Evolutionary conservation across 192 early-diverging fungal species (phyloP), one percentile per base, ranked within the genome.

Genomic region (Mortierella antarctica): DNA sequence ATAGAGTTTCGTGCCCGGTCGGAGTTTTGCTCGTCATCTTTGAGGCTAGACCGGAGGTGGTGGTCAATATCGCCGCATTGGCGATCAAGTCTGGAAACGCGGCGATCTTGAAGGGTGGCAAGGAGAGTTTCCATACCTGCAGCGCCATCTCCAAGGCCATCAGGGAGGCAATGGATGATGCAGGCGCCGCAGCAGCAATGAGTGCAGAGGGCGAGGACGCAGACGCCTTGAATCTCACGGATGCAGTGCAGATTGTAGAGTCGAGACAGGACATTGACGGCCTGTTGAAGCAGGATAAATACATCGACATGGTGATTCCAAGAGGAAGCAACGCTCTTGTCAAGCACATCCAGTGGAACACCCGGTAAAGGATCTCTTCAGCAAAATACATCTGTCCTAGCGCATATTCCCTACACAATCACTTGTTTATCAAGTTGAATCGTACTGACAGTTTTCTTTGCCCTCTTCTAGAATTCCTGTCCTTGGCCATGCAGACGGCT

Each of bases 401-500:
- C 17, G 53, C 53, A 21, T 18, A 12, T 21, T 65, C 41, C 15
- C 9, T 55, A 10, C 10, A 9, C 20, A 54, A 59, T n/a, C 48
- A 21, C 40, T 42, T 23, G 14, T 59, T 42, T 59, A 11, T 62
- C 41, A n/a, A 13, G 20, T 20, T 51, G n/a, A 31, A 7, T 63
- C 12, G 5, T 46, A 11, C 10, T 67, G 23, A 50, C 7, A 39
- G 17, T 65, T 67, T 15, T 20, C 62, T 15, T 20, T 57, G 41
- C 49, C 31, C 31, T 31, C 31, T 9, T 55, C 15, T 78, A 94
- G 98, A 59, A 99, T 99, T 68, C 98, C 98, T 39, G 98, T 99
- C n/a, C 88, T 99, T 40, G 98, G 98, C 53, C 98, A 99, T 74
- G 98, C 98, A 42, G 98, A 99, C 84, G 98, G 98, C 21, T 82